Evolutionary conservation across 768 basidiomycete genomes (phyloP), one percentile per base, ranked within the genome.

Genomic region (Boletus rex-veris): DNA sequence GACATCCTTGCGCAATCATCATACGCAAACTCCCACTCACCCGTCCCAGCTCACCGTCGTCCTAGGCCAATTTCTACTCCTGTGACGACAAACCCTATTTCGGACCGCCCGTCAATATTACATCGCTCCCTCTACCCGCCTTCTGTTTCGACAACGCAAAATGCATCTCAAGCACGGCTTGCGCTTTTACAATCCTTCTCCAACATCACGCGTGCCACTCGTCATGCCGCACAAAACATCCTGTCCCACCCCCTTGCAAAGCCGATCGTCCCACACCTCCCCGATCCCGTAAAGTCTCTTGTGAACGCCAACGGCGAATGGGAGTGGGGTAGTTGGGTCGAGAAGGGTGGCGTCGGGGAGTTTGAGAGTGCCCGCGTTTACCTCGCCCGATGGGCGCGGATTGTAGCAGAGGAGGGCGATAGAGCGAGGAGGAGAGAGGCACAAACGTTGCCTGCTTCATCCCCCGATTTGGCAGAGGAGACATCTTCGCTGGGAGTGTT

Each of bases 341-440:
- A 94, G 69, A 90, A 90, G 66, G 87, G 91, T 33, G 90, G 93
- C 0, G 90, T 97, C 3, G 93, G 92, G 7, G 94, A 97, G 68
- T 98, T 96, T 68, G 97, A 98, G 72, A 90, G 90, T 55, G 97
- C 97, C 1, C 79, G 95, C 5, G 91, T 98, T 7, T 98, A 98
- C 69, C 82, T 99, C 9, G 97, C 97, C 10, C 79, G 92, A 31
- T 99, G 97, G 97, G 97, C 97, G 4, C 80, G 95, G 46, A 89
- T 93, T 54, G 97, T 98, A 1, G 97, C 97, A 2, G 97, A 99
- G 71, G 97, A 98, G 68, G 97, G 97, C 16, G 97, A 99, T 69
- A 80, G 92, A 15, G 85, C 93, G 6, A 79, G 97, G 40, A 74
- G 85, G 58, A 80, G 81, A 41, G 97, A 99, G 69, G 83, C 88